Percentiles rank a stretch among this genome's conserved stretches.
These are phyloP conservation scores for Aspergillus uvarum DNA, from an alignment of 2,329 filamentous ascomycete genomes.

Conservation along the genomic window DNA sequence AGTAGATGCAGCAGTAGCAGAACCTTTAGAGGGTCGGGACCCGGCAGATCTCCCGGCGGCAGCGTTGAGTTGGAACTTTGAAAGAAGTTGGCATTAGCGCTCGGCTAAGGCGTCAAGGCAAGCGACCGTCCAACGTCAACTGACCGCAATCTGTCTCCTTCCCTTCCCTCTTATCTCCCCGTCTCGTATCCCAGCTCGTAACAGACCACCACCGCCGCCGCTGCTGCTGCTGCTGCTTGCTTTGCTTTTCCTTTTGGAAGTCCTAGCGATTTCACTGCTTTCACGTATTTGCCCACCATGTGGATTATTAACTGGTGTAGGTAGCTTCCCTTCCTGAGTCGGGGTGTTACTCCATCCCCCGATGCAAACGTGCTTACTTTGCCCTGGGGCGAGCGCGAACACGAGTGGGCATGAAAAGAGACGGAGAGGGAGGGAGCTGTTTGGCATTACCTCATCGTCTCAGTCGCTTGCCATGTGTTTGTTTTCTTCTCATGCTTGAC, in stretches of 20 bases:
- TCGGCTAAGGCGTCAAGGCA: constrained; percentile 19
- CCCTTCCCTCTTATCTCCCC: constrained; percentile 24
- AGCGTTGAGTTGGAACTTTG: background rate
- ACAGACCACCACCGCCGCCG: constrained; percentile 13
- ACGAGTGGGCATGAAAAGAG: no score
- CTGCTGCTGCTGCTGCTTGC: background rate
- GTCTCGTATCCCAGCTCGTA: constrained; percentile 6
- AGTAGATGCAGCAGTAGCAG: background rate
- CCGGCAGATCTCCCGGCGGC: constrained; percentile 14
- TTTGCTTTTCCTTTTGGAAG: background rate
- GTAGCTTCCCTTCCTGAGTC: constrained; percentile 25
- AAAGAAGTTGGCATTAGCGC: constrained; percentile 16
- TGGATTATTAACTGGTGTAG: constrained; percentile 97
- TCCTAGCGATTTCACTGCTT: constrained; percentile 5
- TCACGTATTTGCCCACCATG: constrained; percentile 54
- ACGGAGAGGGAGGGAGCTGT: no score
- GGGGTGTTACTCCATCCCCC: constrained; percentile 5
- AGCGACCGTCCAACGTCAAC: constrained; percentile 28
- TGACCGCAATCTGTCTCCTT: constrained; percentile 30
- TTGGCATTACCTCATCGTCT: background rate
- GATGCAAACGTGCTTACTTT: background rate
- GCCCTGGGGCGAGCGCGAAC: background rate
- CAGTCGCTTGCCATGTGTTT: background rate
- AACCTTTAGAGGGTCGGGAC: background rate
- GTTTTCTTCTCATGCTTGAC: background rate